These are phyloP conservation scores for Raphanus hybrid DNA, from an alignment of 441 rosid genomes.

Conservation along the genomic window DNA sequence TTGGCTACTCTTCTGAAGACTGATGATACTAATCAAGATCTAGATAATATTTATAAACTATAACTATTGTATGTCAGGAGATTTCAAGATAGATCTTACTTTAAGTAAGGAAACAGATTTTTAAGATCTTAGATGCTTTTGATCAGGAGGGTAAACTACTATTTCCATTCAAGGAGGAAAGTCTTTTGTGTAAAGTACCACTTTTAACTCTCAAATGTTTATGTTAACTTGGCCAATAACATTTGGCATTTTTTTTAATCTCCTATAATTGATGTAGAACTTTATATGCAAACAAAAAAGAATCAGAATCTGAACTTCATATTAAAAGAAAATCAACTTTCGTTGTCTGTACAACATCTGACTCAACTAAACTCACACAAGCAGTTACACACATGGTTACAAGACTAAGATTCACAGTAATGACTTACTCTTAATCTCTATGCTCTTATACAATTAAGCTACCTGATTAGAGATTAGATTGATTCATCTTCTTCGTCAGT, in stretches of 20 bases:
- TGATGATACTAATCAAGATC: conserved; percentile 36
- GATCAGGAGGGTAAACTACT: conserved; percentile 31
- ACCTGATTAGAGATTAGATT: conserved; percentile 19
- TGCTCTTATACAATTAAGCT: conserved; percentile 6
- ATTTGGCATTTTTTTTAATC: neutral
- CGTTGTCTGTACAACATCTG: conserved; percentile 13
- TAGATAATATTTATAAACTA: conserved; percentile 31
- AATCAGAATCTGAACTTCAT: conserved; percentile 13
- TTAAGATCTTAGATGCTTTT: conserved; percentile 31
- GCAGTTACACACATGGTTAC: conserved; percentile 15
- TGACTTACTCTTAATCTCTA: conserved; percentile 15
- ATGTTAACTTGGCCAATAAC: conserved; percentile 7
- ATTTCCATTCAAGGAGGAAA: conserved; percentile 27
- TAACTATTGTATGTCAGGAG: conserved; percentile 31
- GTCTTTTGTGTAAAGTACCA: conserved; percentile 36
- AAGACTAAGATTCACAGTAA: conserved; percentile 13
- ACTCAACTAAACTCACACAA: conserved; percentile 15
- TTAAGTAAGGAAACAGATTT: conserved; percentile 17
- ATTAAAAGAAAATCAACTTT: conserved; percentile 1
- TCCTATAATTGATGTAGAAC: neutral
- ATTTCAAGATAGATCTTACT: conserved; percentile 31
- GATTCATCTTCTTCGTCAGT: conserved; percentile 48
- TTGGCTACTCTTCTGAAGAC: conserved; percentile 49
- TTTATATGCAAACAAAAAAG: neutral
- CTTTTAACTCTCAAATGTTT: conserved; percentile 27